phyloP scores from a whole-genome alignment of 192 early-diverging fungal genomes.

The Haplosporangium gracile region DNA sequence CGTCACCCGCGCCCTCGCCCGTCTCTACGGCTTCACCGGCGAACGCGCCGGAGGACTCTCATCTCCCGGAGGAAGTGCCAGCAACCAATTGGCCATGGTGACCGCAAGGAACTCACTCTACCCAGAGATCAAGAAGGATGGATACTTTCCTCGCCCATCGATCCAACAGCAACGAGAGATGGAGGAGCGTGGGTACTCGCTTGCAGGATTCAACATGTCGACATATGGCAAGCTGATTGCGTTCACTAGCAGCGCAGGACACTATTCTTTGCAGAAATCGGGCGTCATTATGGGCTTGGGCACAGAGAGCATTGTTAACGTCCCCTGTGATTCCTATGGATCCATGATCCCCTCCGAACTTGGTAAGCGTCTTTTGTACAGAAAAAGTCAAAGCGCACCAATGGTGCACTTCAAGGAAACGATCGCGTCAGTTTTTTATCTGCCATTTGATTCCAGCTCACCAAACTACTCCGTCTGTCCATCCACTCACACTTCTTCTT shows the following conservation, averaged over 20 bases:
- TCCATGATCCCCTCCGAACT: slow-evolving; percentile 70
- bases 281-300: slow-evolving; percentile 81
- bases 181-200: slow-evolving; percentile 15
- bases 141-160: slow-evolving; percentile 59
- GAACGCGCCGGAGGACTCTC: slow-evolving; percentile 72
- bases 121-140: slow-evolving; percentile 69
- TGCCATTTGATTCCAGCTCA: background rate
- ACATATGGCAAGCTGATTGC: slow-evolving; percentile 64
- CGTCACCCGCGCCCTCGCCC: slow-evolving; percentile 62
- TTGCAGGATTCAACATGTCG: slow-evolving; percentile 7
- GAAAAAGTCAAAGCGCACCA: background rate
- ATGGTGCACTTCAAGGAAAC: slow-evolving; percentile 11
- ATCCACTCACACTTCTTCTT: background rate
- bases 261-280: slow-evolving; percentile 84
- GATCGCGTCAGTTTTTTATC: slow-evolving; percentile 9
- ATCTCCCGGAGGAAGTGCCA: slow-evolving; percentile 81
- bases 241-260: slow-evolving; percentile 79
- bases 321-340: slow-evolving; percentile 73
- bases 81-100: slow-evolving; percentile 82
- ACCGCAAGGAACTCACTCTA: slow-evolving; percentile 77
- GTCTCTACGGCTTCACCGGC: slow-evolving; percentile 63
- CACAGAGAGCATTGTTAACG: slow-evolving; percentile 72
- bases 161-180: slow-evolving; percentile 13
- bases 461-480: background rate
- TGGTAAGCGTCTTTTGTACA: slow-evolving; percentile 44